Evolutionary conservation across 345 rosid genomes (phyloP).

Genomic region (Carallia pectinifolia): DNA sequence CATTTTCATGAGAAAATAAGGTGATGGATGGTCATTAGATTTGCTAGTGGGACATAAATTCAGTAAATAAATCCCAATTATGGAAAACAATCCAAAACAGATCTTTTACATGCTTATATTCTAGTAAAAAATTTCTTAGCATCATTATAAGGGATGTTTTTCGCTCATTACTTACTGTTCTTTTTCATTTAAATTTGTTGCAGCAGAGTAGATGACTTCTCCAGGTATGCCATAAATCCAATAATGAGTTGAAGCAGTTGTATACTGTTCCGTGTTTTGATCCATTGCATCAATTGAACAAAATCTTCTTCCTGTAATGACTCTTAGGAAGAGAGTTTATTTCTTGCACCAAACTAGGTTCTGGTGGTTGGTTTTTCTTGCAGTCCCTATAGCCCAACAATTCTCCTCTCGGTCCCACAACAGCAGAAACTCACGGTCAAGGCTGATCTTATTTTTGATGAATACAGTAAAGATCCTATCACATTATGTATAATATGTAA

Average conservation of each 20-base stretch:
- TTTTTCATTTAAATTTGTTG: constrained; percentile 32
- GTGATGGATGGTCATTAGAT: constrained; percentile 35
- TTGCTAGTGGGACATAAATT: background rate
- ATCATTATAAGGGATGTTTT: constrained; percentile 13
- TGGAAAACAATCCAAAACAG: constrained; percentile 4
- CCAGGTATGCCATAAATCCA: constrained; percentile 51
- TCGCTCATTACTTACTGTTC: constrained; percentile 21
- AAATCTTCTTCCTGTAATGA: constrained; percentile 1
- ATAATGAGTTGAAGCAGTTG: background rate
- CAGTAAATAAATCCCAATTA: constrained; percentile 13
- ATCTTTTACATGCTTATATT: background rate
- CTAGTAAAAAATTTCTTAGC: constrained; percentile 13
- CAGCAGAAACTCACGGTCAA: constrained; percentile 62
- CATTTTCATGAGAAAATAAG: constrained; percentile 93
- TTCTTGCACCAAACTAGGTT: constrained; percentile 3
- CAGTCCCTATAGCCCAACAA: constrained; percentile 72
- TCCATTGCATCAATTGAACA: background rate
- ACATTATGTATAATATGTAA: constrained; percentile 1
- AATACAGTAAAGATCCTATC: constrained; percentile 55
- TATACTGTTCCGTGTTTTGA: background rate
- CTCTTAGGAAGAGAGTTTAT: constrained; percentile 2
- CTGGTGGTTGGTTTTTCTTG: constrained; percentile 23
- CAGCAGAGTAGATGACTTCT: constrained; percentile 87
- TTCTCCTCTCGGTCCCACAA: constrained; percentile 46
- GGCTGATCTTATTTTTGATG: constrained; percentile 86